Evolutionary conservation across 176 grass and related monocot species (phyloP).

Genomic region (Paspalum notatum): DNA sequence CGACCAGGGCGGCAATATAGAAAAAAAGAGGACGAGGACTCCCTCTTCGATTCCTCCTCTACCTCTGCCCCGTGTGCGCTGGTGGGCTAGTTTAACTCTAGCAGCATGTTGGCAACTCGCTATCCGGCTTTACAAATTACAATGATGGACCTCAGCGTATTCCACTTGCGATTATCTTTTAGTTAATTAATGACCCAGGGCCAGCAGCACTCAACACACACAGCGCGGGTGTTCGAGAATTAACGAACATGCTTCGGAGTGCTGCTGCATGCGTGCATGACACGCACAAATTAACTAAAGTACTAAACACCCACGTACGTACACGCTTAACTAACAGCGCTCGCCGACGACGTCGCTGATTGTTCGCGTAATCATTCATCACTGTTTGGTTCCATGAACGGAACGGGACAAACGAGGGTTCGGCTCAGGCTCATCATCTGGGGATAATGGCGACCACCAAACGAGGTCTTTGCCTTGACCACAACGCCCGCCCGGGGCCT

Average conservation of each 20-base stretch:
- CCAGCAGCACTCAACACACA: too few relatives aligned
- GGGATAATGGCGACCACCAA: slow-evolving; percentile 16
- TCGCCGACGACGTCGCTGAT: slow-evolving; percentile 1
- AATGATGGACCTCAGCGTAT: slow-evolving; percentile 8
- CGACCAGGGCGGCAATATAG: slow-evolving; percentile 28
- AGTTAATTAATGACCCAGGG: slow-evolving; percentile 35
- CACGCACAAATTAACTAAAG: not conserved
- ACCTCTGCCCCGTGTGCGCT: too few relatives aligned
- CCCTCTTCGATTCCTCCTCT: not conserved
- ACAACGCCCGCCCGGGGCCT: not conserved
- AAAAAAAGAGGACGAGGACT: not conserved
- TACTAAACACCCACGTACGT: not conserved
- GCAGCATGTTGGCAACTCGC: slow-evolving; percentile 19
- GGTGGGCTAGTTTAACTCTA: slow-evolving; percentile 17
- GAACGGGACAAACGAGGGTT: slow-evolving; percentile 7
- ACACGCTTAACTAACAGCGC: not conserved
- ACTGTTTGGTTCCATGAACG: slow-evolving; percentile 26
- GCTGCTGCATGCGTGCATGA: slow-evolving; percentile 24
- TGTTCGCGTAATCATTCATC: slow-evolving; percentile 28
- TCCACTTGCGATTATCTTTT: slow-evolving; percentile 17
- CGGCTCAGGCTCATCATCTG: not conserved
- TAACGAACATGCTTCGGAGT: too few relatives aligned
- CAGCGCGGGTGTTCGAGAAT: too few relatives aligned
- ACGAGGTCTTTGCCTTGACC: slow-evolving; percentile 20
- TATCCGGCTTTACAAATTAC: slow-evolving; percentile 33